Evolutionary conservation across 2,329 filamentous ascomycete genomes (phyloP).

Genomic region (Microcyclospora tardicrescens): DNA sequence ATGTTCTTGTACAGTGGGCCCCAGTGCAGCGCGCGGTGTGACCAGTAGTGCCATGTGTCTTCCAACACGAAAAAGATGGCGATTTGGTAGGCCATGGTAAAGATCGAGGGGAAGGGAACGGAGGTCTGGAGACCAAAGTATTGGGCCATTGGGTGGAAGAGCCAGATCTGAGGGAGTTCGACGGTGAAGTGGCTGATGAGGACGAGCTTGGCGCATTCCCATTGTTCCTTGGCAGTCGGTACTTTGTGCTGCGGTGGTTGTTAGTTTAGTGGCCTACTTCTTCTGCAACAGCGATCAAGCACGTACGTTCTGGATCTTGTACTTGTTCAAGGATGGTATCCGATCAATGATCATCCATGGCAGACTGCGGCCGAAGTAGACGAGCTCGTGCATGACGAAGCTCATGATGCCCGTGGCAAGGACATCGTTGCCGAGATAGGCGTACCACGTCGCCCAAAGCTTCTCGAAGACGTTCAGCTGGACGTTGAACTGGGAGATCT

Average conservation of each 20-base stretch:
- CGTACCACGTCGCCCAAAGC: constrained; percentile 91
- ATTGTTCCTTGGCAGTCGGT: constrained; percentile 85
- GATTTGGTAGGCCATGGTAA: constrained; percentile 85
- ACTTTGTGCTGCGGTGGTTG: constrained; percentile 52
- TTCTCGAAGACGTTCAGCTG: constrained; percentile 77
- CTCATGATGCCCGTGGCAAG: constrained; percentile 96
- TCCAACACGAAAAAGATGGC: constrained; percentile 89
- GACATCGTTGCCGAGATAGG: constrained; percentile 95
- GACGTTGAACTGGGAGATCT: constrained; percentile 61
- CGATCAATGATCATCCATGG: constrained; percentile 89
- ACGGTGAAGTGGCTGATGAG: constrained; percentile 94
- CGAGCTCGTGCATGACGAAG: constrained; percentile 82
- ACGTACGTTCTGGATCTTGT: constrained; percentile 81
- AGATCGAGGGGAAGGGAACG: constrained; percentile 75
- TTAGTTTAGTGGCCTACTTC: constrained; percentile 9
- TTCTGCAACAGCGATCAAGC: neutral
- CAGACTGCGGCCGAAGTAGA: constrained; percentile 86
- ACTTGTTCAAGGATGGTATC: constrained; percentile 78
- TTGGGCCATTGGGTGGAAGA: constrained; percentile 94
- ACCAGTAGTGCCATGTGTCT: constrained; percentile 98
- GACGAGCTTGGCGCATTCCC: constrained; percentile 84
- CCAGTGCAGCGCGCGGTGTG: constrained; percentile 84
- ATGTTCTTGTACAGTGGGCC: constrained; percentile 90
- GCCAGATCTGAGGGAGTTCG: constrained; percentile 96
- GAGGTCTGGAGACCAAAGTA: constrained; percentile 79